Evolutionary conservation across 257 asterid genomes (phyloP).

Genomic region (Fraxinus quadrangulata): DNA sequence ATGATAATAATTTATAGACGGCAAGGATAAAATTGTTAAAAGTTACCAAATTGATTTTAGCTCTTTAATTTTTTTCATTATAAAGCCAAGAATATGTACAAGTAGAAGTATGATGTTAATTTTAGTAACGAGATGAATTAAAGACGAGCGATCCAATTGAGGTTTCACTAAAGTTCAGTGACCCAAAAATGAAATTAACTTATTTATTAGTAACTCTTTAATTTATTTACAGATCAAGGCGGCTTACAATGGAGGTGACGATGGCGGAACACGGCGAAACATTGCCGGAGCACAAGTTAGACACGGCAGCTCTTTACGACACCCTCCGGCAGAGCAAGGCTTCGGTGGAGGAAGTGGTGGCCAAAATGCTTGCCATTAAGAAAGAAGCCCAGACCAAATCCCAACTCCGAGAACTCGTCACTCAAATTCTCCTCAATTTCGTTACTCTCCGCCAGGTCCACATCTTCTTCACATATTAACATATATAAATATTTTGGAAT

Average conservation of each 20-base stretch:
- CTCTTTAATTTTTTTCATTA: too few species aligned
- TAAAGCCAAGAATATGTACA: too few species aligned
- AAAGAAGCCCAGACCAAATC: slow-evolving; percentile 62
- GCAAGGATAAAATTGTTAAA: too few species aligned
- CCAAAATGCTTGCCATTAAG: slow-evolving; percentile 73
- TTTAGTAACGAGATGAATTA: too few species aligned
- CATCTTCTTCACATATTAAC: not conserved
- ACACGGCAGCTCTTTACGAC: slow-evolving; percentile 65
- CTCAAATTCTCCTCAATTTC: slow-evolving; percentile 79
- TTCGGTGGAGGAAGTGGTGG: slow-evolving; percentile 72
- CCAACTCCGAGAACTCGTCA: slow-evolving; percentile 66
- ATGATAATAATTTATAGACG: too few species aligned
- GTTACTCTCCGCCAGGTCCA: slow-evolving; percentile 87
- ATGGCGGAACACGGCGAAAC: slow-evolving; percentile 91
- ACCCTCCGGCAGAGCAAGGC: slow-evolving; percentile 60
- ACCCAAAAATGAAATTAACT: too few species aligned
- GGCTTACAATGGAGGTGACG: slow-evolving; percentile 45
- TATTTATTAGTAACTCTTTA: too few species aligned
- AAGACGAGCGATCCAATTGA: too few species aligned
- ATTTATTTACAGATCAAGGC: not conserved
- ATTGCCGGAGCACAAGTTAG: slow-evolving; percentile 78
- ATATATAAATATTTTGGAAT: not conserved
- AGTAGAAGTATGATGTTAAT: too few species aligned
- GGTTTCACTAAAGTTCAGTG: too few species aligned
- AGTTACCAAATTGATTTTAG: too few species aligned